phyloP scores from a whole-genome alignment of 2,329 filamentous ascomycete genomes.

The Aspergillus cejpii region DNA sequence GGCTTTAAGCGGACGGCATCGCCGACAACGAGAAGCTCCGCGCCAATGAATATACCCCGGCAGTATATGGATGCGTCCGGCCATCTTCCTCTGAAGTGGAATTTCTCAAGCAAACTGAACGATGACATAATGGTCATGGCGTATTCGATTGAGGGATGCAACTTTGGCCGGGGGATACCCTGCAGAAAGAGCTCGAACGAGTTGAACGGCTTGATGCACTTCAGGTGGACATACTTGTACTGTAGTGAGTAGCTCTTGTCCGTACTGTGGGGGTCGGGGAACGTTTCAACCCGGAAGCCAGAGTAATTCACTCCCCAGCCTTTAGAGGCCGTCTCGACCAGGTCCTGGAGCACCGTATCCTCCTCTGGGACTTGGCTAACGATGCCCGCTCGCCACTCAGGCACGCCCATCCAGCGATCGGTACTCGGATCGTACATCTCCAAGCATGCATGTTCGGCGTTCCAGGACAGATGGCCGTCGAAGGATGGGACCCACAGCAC shows the following conservation, averaged over 20 bases:
- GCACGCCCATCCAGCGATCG: slow-evolving; percentile 32
- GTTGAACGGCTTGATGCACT: slow-evolving; percentile 50
- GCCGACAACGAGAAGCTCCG: slow-evolving; percentile 50
- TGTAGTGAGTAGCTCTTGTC: slow-evolving; percentile 50
- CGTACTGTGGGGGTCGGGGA: slow-evolving; percentile 46
- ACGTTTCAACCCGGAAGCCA: slow-evolving; percentile 53
- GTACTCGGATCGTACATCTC: slow-evolving; percentile 32
- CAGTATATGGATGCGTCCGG: slow-evolving; percentile 49
- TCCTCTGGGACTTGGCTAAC: slow-evolving; percentile 48
- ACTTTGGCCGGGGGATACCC: slow-evolving; percentile 34
- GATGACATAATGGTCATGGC: slow-evolving; percentile 50
- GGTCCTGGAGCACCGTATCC: slow-evolving; percentile 40
- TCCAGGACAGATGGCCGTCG: slow-evolving; percentile 35
- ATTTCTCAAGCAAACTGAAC: slow-evolving; percentile 48
- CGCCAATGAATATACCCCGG: slow-evolving; percentile 50
- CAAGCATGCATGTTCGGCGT: slow-evolving; percentile 24
- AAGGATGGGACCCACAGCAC: slow-evolving; percentile 47
- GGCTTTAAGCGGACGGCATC: slow-evolving; percentile 50
- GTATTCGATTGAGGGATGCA: slow-evolving; percentile 50
- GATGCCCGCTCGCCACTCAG: slow-evolving; percentile 53
- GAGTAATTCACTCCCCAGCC: slow-evolving; percentile 43
- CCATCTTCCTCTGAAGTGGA: slow-evolving; percentile 50
- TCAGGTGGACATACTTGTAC: slow-evolving; percentile 50
- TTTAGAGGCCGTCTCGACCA: slow-evolving; percentile 38
- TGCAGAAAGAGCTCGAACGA: slow-evolving; percentile 48